phyloP scores from a whole-genome alignment of 192 early-diverging fungal genomes.

The Jimgerdemannia flammicorona region DNA sequence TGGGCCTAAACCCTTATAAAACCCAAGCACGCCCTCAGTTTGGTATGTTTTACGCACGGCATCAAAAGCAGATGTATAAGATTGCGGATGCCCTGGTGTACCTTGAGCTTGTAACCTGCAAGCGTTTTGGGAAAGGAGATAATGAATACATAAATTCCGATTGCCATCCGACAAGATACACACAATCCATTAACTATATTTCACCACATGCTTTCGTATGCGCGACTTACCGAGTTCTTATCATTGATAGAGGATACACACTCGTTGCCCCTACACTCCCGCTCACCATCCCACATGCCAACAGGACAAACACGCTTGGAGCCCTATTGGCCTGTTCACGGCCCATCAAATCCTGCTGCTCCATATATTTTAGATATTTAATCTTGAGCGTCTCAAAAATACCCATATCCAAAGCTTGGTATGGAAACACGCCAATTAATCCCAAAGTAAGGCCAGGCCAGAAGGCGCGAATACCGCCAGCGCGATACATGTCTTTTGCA shows the following conservation, averaged over 20 bases:
- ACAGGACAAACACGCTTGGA: slow-evolving; percentile 46
- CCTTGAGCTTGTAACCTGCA: slow-evolving; percentile 76
- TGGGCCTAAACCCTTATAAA: slow-evolving; percentile 74
- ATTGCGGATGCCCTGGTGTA: slow-evolving; percentile 66
- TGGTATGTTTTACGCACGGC: slow-evolving; percentile 56
- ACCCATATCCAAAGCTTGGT: slow-evolving; percentile 69
- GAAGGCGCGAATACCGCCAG: slow-evolving; percentile 58
- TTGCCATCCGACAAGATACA: not conserved
- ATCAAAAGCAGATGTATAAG: slow-evolving; percentile 61
- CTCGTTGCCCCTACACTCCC: slow-evolving; percentile 62
- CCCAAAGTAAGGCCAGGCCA: slow-evolving; percentile 42
- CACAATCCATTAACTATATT: not conserved
- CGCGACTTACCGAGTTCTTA: slow-evolving; percentile 61
- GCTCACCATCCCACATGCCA: slow-evolving; percentile 64
- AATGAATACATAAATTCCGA: not conserved
- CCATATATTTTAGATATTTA: slow-evolving; percentile 44
- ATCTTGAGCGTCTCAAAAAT: slow-evolving; percentile 72
- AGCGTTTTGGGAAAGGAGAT: not conserved
- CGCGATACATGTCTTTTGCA: slow-evolving; percentile 54
- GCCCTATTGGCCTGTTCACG: slow-evolving; percentile 26
- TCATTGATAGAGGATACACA: slow-evolving; percentile 71
- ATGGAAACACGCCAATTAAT: slow-evolving; percentile 73
- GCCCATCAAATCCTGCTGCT: slow-evolving; percentile 21
- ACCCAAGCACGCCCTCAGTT: slow-evolving; percentile 60
- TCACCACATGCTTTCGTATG: not conserved